Conservation (phyloP, 257 asterid genomes). For the Plantago ovata region DNA sequence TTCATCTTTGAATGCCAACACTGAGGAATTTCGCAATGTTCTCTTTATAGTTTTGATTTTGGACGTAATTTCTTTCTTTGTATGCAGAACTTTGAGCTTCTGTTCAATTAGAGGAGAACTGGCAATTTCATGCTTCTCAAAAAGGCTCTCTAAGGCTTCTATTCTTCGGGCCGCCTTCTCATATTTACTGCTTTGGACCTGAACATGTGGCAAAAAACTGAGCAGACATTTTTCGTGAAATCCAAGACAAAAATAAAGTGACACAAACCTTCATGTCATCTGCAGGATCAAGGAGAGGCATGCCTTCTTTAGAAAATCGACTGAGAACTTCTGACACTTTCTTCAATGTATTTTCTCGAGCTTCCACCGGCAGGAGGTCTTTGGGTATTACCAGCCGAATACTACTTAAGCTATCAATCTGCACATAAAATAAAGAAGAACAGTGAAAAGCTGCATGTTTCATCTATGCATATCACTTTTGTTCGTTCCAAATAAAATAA, state of each 20-base stretch:
- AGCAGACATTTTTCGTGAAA: conserved; percentile 11
- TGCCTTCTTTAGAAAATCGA: conserved; percentile 75
- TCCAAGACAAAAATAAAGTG: conserved; percentile 6
- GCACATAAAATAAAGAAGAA: conserved; percentile 19
- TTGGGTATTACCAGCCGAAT: conserved; percentile 71
- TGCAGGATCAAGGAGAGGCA: conserved; percentile 86
- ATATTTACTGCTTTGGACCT: conserved; percentile 89
- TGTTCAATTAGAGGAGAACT: conserved; percentile 84
- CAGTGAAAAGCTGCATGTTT: neutral
- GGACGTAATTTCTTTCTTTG: conserved; percentile 76
- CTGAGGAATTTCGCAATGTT: conserved; percentile 70
- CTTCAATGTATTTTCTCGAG: conserved; percentile 89
- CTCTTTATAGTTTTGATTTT: conserved; percentile 79
- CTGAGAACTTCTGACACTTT: conserved; percentile 73
- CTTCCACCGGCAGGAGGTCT: conserved; percentile 82
- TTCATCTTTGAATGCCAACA: conserved; percentile 95
- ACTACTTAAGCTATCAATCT: conserved; percentile 81
- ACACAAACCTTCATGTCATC: conserved; percentile 84
- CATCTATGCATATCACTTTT: no score
- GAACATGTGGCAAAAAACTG: conserved; percentile 22
- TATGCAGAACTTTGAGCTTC: conserved; percentile 75
- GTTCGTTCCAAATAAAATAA: no score
- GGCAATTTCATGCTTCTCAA: conserved; percentile 79
- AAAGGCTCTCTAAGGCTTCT: conserved; percentile 88
- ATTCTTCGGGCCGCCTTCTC: conserved; percentile 73